These are phyloP conservation scores for Alternaria sp. DNA, from an alignment of 2,329 filamentous ascomycete genomes.

Conservation along the genomic window DNA sequence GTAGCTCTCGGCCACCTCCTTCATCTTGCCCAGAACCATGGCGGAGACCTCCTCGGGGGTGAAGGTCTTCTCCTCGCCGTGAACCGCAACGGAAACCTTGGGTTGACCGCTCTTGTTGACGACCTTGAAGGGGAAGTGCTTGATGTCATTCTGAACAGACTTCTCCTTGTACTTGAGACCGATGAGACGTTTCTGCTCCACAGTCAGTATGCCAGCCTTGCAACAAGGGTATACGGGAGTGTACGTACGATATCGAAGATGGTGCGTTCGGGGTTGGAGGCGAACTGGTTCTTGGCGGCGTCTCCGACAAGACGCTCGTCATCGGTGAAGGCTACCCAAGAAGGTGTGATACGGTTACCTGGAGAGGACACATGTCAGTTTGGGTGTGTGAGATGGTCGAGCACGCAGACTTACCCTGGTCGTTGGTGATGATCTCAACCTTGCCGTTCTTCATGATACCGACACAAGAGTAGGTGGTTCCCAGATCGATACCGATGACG, in stretches of 20 bases:
- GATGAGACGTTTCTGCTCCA: slow-evolving; percentile 58
- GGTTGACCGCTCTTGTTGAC: slow-evolving; percentile 90
- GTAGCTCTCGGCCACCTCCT: slow-evolving; percentile 80
- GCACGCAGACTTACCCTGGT: slow-evolving; percentile 44
- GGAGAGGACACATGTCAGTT: slow-evolving; percentile 32
- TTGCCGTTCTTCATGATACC: slow-evolving; percentile 67
- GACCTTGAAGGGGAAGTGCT: slow-evolving; percentile 99
- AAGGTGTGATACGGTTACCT: slow-evolving; percentile 58
- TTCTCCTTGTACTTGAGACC: slow-evolving; percentile 58
- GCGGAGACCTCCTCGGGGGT: slow-evolving; percentile 82
- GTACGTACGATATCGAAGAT: slow-evolving; percentile 53
- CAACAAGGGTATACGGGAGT: not conserved
- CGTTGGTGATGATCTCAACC: slow-evolving; percentile 54
- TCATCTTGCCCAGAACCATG: slow-evolving; percentile 74
- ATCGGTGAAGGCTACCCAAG: slow-evolving; percentile 95
- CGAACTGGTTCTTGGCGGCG: slow-evolving; percentile 63
- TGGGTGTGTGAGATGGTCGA: not conserved
- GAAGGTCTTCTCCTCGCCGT: slow-evolving; percentile 71
- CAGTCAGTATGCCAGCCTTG: slow-evolving; percentile 29
- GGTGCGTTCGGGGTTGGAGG: slow-evolving; percentile 57
- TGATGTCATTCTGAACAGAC: slow-evolving; percentile 90
- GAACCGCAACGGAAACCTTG: slow-evolving; percentile 76
- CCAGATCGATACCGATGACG: slow-evolving; percentile 83
- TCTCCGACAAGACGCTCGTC: slow-evolving; percentile 97
- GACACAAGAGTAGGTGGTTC: slow-evolving; percentile 93